A percentile compares a stretch with the other conserved stretches of the same genome.
These are phyloP conservation scores for Trifolium repens DNA, from an alignment of 306 rosid species.

Conservation along the genomic window DNA sequence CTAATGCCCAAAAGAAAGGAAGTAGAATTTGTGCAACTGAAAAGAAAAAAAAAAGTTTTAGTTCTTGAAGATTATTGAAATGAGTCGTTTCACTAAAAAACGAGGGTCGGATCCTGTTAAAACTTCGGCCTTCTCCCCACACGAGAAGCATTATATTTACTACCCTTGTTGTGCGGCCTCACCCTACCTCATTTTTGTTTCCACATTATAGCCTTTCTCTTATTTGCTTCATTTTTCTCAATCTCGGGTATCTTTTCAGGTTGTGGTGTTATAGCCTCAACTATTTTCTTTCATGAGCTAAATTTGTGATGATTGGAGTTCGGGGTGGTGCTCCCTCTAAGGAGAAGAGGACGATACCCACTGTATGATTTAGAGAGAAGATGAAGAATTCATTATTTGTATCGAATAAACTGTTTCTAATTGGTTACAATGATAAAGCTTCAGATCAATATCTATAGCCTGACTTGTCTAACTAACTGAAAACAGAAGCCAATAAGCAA, in stretches of 20 bases:
- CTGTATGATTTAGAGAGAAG: not conserved
- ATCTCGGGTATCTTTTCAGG: not conserved
- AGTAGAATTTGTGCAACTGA: slow-evolving; percentile 32
- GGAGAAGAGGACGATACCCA: not conserved
- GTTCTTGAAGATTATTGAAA: slow-evolving; percentile 22
- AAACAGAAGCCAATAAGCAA: not conserved
- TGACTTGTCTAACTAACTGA: not conserved
- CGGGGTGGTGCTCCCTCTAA: not conserved
- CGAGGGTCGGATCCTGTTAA: not conserved
- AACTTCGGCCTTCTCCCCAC: not conserved
- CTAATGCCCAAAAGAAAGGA: slow-evolving; percentile 27
- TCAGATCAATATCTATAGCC: not conserved
- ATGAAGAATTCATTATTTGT: not conserved
- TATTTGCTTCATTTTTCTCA: not conserved
- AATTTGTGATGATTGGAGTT: not conserved
- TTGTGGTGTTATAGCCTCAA: not conserved
- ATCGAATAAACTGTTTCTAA: not conserved
- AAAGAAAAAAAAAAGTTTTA: not conserved
- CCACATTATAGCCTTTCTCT: not conserved
- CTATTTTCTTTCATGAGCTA: not conserved
- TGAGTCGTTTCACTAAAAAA: slow-evolving; percentile 11
- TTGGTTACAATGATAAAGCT: not conserved
- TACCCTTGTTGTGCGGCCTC: slow-evolving; percentile 7
- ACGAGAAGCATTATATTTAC: slow-evolving; percentile 4
- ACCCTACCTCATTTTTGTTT: not conserved